Evolutionary conservation across 306 rosid genomes (phyloP), one percentile per base, ranked within the genome.

Genomic region (Sesbania bispinosa): DNA sequence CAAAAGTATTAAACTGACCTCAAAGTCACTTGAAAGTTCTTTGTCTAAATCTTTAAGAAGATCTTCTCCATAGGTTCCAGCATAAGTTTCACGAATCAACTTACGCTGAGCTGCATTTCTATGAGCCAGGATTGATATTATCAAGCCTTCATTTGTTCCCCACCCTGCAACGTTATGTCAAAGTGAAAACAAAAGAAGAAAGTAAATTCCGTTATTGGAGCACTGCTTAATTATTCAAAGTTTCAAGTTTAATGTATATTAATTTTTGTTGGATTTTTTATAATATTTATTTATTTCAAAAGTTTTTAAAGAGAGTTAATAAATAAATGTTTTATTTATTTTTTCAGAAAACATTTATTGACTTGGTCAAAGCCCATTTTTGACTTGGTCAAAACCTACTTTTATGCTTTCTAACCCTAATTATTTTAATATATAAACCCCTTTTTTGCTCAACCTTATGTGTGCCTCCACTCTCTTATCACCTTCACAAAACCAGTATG

Each of bases 11-110:
- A 63, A 54, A 55, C 83, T 48, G 50, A 78, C 94, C 92, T 79
- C 85, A 79, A 84, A 88, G 38, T 86, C 90, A 78, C 84, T 82
- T 32, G 95, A 86, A 73, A 88, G 92, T 67, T 90, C 92, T 58
- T 85, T 86, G 60, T 90, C 89, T 8, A 90, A 73, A 35, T 81
- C 68, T 59, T 81, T 81, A 59, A 85, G 81, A 67, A 90, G 88
- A 41, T 86, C 95, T 63, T 85, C 85, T 73, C 95, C 92, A 48
- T 86, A 58, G 3, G 77, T 71, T 58, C 76, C 73, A 24, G 81
- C 47, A 73, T 90, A 86, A 75, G 77, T 65, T 62, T 83, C 79
- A 0, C 88, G 83, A 58, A 90, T 86, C 60, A 58, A 1, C 66
- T 69, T 81, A 1, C 92, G 83, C 51, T 90, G 94, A 38, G 62